phyloP scores from a whole-genome alignment of 2,329 filamentous ascomycete genomes.

The Apiospora malaysiana region DNA sequence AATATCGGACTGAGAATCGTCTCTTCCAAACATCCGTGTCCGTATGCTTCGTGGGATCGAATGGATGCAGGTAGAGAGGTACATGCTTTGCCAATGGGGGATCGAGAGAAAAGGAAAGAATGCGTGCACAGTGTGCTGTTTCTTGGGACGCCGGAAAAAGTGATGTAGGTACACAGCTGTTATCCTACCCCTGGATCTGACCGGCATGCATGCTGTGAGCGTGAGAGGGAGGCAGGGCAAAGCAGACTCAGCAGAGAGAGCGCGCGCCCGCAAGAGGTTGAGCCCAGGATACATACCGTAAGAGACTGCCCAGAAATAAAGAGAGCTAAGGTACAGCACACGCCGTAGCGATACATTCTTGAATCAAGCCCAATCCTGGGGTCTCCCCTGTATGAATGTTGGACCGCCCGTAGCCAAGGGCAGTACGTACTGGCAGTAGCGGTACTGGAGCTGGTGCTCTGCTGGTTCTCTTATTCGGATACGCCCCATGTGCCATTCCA shows the following conservation, averaged over 20 bases:
- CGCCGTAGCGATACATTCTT: conserved; percentile 12
- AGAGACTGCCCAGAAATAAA: not conserved
- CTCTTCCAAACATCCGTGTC: conserved; percentile 2
- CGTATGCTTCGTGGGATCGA: not conserved
- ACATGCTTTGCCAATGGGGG: not conserved
- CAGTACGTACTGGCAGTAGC: not conserved
- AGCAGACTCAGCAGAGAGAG: too few relatives aligned
- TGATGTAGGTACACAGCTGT: conserved; percentile 2
- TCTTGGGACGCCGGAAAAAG: not conserved
- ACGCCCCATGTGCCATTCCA: conserved; percentile 12
- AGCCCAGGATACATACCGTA: too few relatives aligned
- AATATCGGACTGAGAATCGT: not conserved
- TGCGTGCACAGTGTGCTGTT: conserved; percentile 2
- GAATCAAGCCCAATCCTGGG: conserved; percentile 14
- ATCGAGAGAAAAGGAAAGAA: not conserved
- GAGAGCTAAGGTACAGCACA: not conserved
- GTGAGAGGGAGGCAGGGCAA: not conserved
- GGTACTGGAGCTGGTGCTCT: not conserved
- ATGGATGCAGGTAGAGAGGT: not conserved
- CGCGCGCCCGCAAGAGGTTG: too few relatives aligned
- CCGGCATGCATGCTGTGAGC: not conserved
- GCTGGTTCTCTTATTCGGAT: not conserved
- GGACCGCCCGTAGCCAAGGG: not conserved
- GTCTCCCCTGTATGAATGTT: not conserved
- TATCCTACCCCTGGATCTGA: conserved; percentile 13